Evolutionary conservation across 2,329 filamentous ascomycete species (phyloP).

Genomic region (Colletotrichum aenigma): DNA sequence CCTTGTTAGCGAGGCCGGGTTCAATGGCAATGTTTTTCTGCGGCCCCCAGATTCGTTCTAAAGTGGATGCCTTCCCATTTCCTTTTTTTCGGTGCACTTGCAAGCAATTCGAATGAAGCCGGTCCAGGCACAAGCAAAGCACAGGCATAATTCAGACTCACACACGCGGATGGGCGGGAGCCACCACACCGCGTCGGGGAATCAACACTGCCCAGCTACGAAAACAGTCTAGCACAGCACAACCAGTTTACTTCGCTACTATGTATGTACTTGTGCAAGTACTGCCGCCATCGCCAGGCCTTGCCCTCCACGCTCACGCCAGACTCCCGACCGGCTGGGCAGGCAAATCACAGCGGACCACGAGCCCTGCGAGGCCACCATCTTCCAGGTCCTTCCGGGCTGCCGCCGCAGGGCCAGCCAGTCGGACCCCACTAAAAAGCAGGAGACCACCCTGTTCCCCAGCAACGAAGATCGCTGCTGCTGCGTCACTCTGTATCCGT

Average conservation of each 20-base stretch:
- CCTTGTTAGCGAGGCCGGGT: not conserved
- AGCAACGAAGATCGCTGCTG: slow-evolving; percentile 22
- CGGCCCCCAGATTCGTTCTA: not conserved
- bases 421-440: not conserved
- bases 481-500: not conserved
- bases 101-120: not conserved
- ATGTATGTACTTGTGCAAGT: not conserved
- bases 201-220: not conserved
- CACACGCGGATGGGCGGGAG: not conserved
- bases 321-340: not conserved
- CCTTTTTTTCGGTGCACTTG: not conserved
- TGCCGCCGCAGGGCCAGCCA: not conserved
- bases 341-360: slow-evolving; percentile 2
- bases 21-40: not conserved
- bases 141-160: not conserved
- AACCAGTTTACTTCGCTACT: not conserved
- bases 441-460: slow-evolving; percentile 17
- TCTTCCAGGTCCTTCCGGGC: not conserved
- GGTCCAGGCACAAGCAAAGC: not conserved
- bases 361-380: not conserved
- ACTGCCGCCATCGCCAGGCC: not conserved
- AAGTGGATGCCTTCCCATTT: not conserved
- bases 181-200: not conserved
- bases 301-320: not conserved
- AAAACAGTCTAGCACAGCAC: not conserved